A percentile compares a stretch with the other conserved stretches of the same genome.
Conservation (phyloP, 140 eudicot species). For the Erigeron philadelphicus region DNA sequence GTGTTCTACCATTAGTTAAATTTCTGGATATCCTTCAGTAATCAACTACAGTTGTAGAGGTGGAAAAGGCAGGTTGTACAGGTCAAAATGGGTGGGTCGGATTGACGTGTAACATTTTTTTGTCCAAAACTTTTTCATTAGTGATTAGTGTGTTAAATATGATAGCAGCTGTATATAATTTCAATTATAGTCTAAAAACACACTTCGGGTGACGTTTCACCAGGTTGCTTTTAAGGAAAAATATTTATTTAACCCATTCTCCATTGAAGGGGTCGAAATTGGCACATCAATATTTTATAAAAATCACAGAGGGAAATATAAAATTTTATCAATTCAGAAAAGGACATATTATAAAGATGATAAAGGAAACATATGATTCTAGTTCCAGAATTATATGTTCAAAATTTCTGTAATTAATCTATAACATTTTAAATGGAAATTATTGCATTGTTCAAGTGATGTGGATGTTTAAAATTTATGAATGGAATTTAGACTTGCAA, state of each 20-base stretch:
- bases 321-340: not conserved
- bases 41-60: not conserved
- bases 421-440: not conserved
- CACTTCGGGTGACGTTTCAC: not conserved
- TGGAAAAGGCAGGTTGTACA: not conserved
- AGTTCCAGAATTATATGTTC: not conserved
- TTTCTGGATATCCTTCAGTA: constrained; percentile 6
- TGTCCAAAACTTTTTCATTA: not conserved
- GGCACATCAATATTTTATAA: not conserved
- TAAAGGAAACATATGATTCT: not conserved
- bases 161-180: not conserved
- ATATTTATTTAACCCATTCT: not conserved
- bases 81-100: not conserved
- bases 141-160: not conserved
- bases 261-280: not conserved
- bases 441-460: not conserved
- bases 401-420: not conserved
- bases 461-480: constrained; percentile 11
- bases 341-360: not conserved
- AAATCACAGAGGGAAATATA: not conserved
- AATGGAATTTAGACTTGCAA: constrained; percentile 2
- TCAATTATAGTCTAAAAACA: not conserved
- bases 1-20: constrained; percentile 23
- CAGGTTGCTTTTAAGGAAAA: not conserved
- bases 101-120: not conserved